Conservation (phyloP, 352 stramenopile genomes). For the Globisporangium viniferum region DNA sequence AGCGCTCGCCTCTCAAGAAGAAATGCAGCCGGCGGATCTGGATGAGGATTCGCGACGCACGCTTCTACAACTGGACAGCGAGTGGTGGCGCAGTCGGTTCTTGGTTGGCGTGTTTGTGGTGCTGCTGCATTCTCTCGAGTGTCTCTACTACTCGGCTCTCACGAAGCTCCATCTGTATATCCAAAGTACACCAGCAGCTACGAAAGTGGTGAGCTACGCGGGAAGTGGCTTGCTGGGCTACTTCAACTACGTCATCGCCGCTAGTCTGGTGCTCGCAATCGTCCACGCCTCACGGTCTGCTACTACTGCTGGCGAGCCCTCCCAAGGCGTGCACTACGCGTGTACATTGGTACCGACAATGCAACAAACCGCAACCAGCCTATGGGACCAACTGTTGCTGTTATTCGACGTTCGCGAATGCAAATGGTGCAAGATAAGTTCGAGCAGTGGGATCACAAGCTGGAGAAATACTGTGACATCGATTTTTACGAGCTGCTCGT, state of each 20-base stretch:
- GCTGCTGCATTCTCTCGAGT: slow-evolving; percentile 3
- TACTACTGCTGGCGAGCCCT: slow-evolving; percentile 5
- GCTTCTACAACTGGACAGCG: too few relatives aligned
- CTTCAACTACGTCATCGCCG: neutral
- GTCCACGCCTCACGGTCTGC: neutral
- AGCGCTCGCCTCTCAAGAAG: too few relatives aligned
- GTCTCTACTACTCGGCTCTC: neutral
- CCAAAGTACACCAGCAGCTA: too few relatives aligned
- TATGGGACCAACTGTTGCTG: neutral
- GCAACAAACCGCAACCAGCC: too few relatives aligned
- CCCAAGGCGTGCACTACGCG: neutral
- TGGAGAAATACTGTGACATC: neutral
- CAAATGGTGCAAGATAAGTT: neutral
- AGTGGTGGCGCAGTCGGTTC: neutral
- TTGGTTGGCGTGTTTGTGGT: neutral
- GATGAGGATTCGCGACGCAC: too few relatives aligned
- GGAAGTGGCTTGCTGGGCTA: neutral
- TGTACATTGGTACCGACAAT: neutral
- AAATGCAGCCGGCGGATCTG: too few relatives aligned
- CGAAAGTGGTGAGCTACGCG: neutral
- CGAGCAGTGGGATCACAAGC: neutral
- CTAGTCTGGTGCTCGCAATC: neutral
- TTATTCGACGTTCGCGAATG: neutral
- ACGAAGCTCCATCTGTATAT: slow-evolving; percentile 3
- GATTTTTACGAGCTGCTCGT: slow-evolving; percentile 8